Base-by-base conservation (phyloP, 129 eudicot species). In the Tagetes erecta region DNA sequence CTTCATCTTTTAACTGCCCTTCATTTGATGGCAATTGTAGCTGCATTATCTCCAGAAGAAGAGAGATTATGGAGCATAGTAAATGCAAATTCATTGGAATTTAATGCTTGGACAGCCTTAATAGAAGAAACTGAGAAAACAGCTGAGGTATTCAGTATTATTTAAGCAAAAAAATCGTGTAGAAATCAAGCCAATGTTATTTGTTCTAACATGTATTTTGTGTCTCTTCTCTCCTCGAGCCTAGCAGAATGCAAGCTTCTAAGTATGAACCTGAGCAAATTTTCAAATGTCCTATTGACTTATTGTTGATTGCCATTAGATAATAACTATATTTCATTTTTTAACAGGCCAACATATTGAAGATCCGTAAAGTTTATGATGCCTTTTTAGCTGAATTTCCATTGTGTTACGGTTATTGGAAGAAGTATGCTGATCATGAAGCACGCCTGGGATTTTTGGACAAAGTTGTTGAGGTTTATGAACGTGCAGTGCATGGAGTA, bases 361-460 rank as follows among this genome's bases (percentile, higher is more conserved):
- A 91, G 82, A 87, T 95, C 31, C 83, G 92, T 37, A 95, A 85
- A 81, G 95, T 87, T 63, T 95, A 95, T 71, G 99, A 95, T 78
- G 78, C 96, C 33, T 95, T 95, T 81, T 73, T 95, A 64, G 95
- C 95, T 1, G 99, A 95, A 72, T 95, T 95, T 67, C 99, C 99
- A 7, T 50, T 95, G 78, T 95, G 99, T 77, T 95, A 95, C 63
- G 99, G 99, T 45, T 95, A 95, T 79, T 95, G 99, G 99, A 95
- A 95, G 80, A 95, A 95, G 84, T 95, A 91, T 84, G 99, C 99
- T 46, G 99, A 95, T 82, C 99, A 95, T 52, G 99, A 95, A 76
- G 94, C 91, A 75, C 96, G 96, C 7, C 67, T 91, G 14, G 92
- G 99, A 33, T 83, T 87, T 42, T 39, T 78, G 44, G 97, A 95